phyloP scores from a whole-genome alignment of 2,329 filamentous ascomycete genomes.

The Nannizzia gypsea region DNA sequence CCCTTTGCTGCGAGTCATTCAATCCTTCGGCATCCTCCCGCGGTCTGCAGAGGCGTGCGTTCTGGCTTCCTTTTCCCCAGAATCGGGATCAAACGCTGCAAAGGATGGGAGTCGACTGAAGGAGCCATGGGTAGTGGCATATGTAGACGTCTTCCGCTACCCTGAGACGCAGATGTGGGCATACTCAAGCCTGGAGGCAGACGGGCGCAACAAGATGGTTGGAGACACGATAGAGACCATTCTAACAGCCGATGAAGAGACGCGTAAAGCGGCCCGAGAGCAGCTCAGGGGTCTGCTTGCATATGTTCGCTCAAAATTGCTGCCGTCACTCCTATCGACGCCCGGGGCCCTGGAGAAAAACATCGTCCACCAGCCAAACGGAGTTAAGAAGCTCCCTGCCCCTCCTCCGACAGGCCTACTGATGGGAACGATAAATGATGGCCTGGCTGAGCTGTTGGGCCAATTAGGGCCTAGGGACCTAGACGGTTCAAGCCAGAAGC shows the following conservation, averaged over 20 bases:
- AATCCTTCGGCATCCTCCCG: constrained; percentile 22
- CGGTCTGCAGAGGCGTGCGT: constrained; percentile 24
- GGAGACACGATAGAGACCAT: constrained; percentile 4
- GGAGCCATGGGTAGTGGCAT: constrained; percentile 28
- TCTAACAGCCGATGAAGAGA: constrained; percentile 2
- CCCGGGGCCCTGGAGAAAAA: constrained; percentile 6
- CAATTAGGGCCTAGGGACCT: background rate
- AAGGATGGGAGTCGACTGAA: background rate
- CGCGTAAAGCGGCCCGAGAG: constrained; percentile 14
- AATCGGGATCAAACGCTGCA: background rate
- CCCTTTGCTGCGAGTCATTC: constrained; percentile 29
- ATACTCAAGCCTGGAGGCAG: constrained; percentile 31
- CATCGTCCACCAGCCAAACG: background rate
- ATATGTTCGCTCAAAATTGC: constrained; percentile 19
- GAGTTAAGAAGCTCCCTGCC: constrained; percentile 17
- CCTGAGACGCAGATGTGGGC: constrained; percentile 33
- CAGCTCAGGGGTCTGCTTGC: constrained; percentile 22
- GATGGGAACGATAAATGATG: constrained; percentile 28
- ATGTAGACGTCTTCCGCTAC: constrained; percentile 29
- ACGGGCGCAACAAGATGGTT: constrained; percentile 4
- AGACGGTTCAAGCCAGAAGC: background rate
- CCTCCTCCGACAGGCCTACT: constrained; percentile 24
- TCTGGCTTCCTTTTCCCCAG: constrained; percentile 24
- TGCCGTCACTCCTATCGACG: constrained; percentile 20
- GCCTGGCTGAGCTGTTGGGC: constrained; percentile 18